These are phyloP conservation scores for Pseudogymnoascus sp. DNA, from an alignment of 2,329 filamentous ascomycete species.

Conservation along the genomic window DNA sequence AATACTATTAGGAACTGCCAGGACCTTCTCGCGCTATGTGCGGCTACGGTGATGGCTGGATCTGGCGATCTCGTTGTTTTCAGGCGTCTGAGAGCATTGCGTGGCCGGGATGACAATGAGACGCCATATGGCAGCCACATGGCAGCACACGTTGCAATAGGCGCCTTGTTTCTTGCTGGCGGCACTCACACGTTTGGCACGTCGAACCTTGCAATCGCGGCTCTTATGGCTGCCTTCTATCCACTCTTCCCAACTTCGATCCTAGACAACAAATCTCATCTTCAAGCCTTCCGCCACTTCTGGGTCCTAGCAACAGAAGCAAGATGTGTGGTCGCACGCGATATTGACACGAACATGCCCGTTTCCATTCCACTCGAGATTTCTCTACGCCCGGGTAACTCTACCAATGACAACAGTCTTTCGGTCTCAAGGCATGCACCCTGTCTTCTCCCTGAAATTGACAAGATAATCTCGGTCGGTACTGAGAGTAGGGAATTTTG, in stretches of 20 bases:
- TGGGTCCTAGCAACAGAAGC: slow-evolving; percentile 92
- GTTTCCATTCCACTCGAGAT: slow-evolving; percentile 66
- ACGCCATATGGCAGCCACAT: slow-evolving; percentile 91
- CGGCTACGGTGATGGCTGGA: slow-evolving; percentile 88
- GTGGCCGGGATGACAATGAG: slow-evolving; percentile 75
- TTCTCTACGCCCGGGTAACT: slow-evolving; percentile 23
- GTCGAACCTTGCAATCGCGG: slow-evolving; percentile 76
- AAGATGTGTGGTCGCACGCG: slow-evolving; percentile 79
- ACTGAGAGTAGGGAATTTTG: slow-evolving; percentile 54
- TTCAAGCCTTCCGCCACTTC: slow-evolving; percentile 94
- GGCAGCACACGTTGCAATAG: slow-evolving; percentile 85
- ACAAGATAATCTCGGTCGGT: slow-evolving; percentile 39
- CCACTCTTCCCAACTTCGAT: slow-evolving; percentile 83
- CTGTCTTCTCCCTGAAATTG: slow-evolving; percentile 39
- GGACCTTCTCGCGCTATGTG: slow-evolving; percentile 74
- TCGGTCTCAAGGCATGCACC: slow-evolving; percentile 27
- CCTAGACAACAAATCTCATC: slow-evolving; percentile 86
- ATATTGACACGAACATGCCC: slow-evolving; percentile 75
- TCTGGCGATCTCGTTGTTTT: slow-evolving; percentile 84
- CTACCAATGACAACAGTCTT: background rate
- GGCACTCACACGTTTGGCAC: slow-evolving; percentile 89
- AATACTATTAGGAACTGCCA: slow-evolving; percentile 86
- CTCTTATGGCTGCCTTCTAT: slow-evolving; percentile 85
- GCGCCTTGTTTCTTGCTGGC: slow-evolving; percentile 82
- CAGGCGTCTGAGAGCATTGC: slow-evolving; percentile 75